phyloP scores from a whole-genome alignment of 164 flowering plant species.

The Houttuynia cordata region DNA sequence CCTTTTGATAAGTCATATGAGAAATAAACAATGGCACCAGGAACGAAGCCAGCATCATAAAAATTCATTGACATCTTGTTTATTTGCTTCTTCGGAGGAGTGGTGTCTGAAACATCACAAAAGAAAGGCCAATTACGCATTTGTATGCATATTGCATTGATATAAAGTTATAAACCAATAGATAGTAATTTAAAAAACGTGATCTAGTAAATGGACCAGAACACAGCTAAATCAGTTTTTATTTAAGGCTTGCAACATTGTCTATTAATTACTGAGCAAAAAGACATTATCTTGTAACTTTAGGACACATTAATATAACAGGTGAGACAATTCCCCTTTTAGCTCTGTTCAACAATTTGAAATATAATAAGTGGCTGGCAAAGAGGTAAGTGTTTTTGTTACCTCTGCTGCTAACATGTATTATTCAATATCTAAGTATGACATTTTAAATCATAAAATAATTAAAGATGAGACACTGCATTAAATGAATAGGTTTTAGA shows the following conservation, averaged over 20 bases:
- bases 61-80: conserved; percentile 68
- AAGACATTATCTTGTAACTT: too few relatives aligned
- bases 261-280: too few relatives aligned
- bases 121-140: background rate
- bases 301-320: background rate
- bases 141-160: background rate
- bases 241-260: too few relatives aligned
- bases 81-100: conserved; percentile 84
- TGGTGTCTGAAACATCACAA: conserved; percentile 50
- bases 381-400: too few relatives aligned
- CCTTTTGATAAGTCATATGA: conserved; percentile 66
- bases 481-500: background rate
- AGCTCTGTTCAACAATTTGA: background rate
- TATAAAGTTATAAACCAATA: background rate
- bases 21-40: conserved; percentile 92
- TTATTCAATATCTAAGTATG: background rate
- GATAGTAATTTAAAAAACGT: too few relatives aligned
- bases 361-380: too few relatives aligned
- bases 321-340: background rate
- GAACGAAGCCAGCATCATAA: conserved; percentile 76
- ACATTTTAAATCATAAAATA: background rate
- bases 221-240: too few relatives aligned
- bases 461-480: background rate
- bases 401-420: too few relatives aligned
- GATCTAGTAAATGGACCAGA: too few relatives aligned